These are phyloP conservation scores for Sugiyamaella marilandica DNA, from an alignment of 805 yeast species.

Conservation along the genomic window DNA sequence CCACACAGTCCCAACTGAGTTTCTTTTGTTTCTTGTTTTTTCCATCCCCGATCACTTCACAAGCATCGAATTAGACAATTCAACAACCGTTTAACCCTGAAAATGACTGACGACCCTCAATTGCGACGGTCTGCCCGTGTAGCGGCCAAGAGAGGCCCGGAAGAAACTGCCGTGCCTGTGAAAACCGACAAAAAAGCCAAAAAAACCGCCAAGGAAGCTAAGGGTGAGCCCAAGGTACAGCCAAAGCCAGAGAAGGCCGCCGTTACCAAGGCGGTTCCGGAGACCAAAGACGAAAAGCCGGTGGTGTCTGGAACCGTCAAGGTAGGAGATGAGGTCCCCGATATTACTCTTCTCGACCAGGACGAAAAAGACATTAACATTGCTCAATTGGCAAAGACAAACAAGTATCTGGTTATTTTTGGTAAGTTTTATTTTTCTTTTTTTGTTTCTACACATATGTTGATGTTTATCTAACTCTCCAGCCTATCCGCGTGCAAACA, in stretches of 20 bases:
- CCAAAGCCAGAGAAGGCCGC: slow-evolving; percentile 6
- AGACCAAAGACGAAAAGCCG: slow-evolving; percentile 12
- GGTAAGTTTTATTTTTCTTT: slow-evolving; percentile 3
- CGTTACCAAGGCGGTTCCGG: slow-evolving; percentile 11
- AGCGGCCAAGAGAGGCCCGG: slow-evolving; percentile 4
- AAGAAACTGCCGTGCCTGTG: background rate
- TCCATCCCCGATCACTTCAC: background rate
- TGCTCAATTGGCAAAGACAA: slow-evolving; percentile 36
- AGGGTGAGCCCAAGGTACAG: slow-evolving; percentile 4
- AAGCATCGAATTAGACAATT: background rate
- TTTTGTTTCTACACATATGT: background rate
- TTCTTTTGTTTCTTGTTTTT: no score
- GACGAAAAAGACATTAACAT: slow-evolving; percentile 59
- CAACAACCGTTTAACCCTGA: background rate
- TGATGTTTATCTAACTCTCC: no score
- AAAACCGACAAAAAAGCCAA: slow-evolving; percentile 9
- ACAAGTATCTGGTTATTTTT: slow-evolving; percentile 44
- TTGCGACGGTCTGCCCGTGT: slow-evolving; percentile 19
- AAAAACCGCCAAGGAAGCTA: background rate
- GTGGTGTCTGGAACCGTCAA: slow-evolving; percentile 22
- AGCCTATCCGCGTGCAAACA: slow-evolving; percentile 84
- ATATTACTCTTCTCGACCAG: slow-evolving; percentile 58
- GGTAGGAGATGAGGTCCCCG: slow-evolving; percentile 65
- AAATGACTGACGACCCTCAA: slow-evolving; percentile 13
- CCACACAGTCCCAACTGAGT: background rate